phyloP scores from a whole-genome alignment of 2,329 filamentous ascomycete genomes.

The Arthroderma uncinatum region DNA sequence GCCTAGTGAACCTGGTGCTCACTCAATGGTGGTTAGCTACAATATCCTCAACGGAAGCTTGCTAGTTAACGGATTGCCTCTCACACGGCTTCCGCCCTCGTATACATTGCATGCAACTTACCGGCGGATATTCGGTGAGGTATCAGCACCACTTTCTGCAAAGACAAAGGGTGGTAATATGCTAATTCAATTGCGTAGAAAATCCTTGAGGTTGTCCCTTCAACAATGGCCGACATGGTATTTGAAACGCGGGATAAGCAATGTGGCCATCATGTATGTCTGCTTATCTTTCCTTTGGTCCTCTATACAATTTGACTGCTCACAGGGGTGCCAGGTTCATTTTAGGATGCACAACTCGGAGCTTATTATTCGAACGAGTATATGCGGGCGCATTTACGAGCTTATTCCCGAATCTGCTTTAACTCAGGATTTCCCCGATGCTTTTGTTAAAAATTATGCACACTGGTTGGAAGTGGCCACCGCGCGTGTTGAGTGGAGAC shows the following conservation, averaged over 20 bases:
- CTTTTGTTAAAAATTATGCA: slow-evolving; percentile 28
- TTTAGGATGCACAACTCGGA: neutral
- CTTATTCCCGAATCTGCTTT: slow-evolving; percentile 22
- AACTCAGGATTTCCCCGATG: slow-evolving; percentile 19
- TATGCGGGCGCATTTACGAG: slow-evolving; percentile 9
- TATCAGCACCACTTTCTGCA: neutral
- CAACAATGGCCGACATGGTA: slow-evolving; percentile 25
- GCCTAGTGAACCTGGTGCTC: slow-evolving; percentile 19
- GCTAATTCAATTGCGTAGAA: slow-evolving; percentile 9
- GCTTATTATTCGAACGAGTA: too few species aligned
- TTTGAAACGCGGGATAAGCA: slow-evolving; percentile 22
- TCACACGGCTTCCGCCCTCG: neutral
- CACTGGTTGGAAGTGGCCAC: slow-evolving; percentile 36
- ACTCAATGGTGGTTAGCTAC: neutral
- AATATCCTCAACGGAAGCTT: slow-evolving; percentile 1
- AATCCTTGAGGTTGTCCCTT: slow-evolving; percentile 25
- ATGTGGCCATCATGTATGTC: slow-evolving; percentile 18
- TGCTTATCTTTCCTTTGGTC: too few species aligned
- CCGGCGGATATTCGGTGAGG: slow-evolving; percentile 4
- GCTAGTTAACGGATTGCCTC: slow-evolving; percentile 4
- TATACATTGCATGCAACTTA: neutral
- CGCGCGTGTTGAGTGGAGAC: slow-evolving; percentile 20
- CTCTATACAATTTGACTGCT: neutral
- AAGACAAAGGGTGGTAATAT: neutral
- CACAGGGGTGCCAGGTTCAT: neutral